Evolutionary conservation across 352 stramenopile genomes (phyloP).

Genomic region (Pythium oligandrum): DNA sequence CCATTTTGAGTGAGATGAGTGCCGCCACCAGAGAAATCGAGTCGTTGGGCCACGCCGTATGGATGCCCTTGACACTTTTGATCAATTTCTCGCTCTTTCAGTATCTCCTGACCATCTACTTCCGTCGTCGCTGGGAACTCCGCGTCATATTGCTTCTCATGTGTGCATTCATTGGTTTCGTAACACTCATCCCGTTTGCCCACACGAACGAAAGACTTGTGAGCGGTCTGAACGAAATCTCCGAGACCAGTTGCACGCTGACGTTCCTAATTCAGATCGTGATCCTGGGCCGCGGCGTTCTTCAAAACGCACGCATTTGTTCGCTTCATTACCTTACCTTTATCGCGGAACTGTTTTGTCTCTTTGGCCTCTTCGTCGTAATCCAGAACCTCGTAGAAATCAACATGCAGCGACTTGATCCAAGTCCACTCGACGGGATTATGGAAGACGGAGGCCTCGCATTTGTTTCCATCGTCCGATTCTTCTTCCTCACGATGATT

Average conservation of each 20-base stretch:
- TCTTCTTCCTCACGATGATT: constrained; percentile 28
- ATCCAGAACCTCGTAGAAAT: not conserved
- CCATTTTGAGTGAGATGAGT: too few species aligned
- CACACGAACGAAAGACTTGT: too few species aligned
- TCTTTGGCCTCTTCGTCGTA: constrained; percentile 11
- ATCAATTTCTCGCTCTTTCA: constrained; percentile 15
- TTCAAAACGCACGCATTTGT: constrained; percentile 17
- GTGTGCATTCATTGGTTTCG: not conserved
- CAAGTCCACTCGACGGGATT: too few species aligned
- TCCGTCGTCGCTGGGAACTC: constrained; percentile 1
- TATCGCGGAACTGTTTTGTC: constrained; percentile 9
- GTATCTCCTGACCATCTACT: constrained; percentile 11
- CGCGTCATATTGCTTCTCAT: not conserved
- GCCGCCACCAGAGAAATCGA: not conserved
- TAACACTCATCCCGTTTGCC: not conserved
- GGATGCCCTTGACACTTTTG: not conserved
- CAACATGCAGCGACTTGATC: too few species aligned
- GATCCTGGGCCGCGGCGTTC: constrained; percentile 24
- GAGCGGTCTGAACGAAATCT: too few species aligned
- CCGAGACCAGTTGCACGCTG: too few species aligned
- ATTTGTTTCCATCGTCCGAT: constrained; percentile 19
- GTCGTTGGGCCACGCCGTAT: not conserved
- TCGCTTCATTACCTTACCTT: constrained; percentile 9
- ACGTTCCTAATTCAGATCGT: not conserved
- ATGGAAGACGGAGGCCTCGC: too few species aligned